Evolutionary conservation across 345 rosid genomes (phyloP).

Genomic region (Barbarea vulgaris): DNA sequence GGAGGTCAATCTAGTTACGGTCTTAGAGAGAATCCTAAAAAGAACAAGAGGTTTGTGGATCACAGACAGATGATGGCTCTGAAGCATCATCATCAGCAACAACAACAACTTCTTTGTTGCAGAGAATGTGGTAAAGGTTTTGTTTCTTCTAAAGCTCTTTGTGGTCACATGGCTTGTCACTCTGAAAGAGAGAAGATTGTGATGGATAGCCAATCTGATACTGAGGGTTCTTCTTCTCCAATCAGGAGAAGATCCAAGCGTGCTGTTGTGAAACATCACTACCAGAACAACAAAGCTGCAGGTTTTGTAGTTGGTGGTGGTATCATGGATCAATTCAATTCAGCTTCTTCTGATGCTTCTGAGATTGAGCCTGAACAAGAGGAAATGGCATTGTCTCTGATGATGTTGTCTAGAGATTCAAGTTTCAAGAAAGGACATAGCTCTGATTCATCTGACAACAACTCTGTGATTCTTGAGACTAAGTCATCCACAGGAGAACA

Average conservation of each 20-base stretch:
- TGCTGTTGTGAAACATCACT: constrained; percentile 45
- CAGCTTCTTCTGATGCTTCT: constrained; percentile 50
- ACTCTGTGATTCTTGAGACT: constrained; percentile 65
- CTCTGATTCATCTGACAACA: constrained; percentile 72
- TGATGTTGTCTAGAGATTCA: constrained; percentile 86
- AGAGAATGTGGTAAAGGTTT: constrained; percentile 91
- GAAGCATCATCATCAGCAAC: constrained; percentile 29
- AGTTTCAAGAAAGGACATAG: constrained; percentile 51
- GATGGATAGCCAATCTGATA: constrained; percentile 67
- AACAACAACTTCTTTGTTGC: constrained; percentile 49
- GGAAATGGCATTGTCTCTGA: constrained; percentile 74
- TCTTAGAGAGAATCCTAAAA: constrained; percentile 73
- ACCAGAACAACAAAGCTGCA: constrained; percentile 31
- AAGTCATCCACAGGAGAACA: constrained; percentile 62
- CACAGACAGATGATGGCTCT: constrained; percentile 39
- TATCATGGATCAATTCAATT: constrained; percentile 36
- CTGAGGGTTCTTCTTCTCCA: constrained; percentile 67
- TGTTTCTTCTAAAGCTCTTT: constrained; percentile 79
- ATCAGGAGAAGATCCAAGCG: constrained; percentile 67
- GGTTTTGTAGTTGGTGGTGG: constrained; percentile 22
- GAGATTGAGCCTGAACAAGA: constrained; percentile 79
- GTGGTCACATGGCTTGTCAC: constrained; percentile 94
- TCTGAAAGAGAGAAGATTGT: constrained; percentile 61
- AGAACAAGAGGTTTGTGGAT: constrained; percentile 60
- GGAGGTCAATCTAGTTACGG: constrained; percentile 60